A percentile compares a stretch with the other conserved stretches of the same genome.
phyloP scores from a whole-genome alignment of 345 rosid species.

The Psidium friedrichsthalianum region DNA sequence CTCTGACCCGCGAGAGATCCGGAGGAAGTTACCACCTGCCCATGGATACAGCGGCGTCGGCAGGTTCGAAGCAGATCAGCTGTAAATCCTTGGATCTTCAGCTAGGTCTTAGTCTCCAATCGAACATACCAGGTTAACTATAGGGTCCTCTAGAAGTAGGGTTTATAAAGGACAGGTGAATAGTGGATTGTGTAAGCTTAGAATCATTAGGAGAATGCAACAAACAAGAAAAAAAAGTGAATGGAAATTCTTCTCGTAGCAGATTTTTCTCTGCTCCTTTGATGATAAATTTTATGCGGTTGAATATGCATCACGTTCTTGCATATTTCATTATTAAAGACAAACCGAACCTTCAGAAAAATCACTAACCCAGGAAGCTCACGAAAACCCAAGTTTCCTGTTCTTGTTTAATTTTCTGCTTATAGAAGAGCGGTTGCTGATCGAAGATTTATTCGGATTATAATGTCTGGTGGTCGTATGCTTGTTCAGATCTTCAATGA shows the following conservation, averaged over 20 bases:
- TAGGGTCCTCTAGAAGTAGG: slow-evolving; percentile 18
- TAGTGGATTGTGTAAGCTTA: not conserved
- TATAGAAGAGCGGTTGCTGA: not conserved
- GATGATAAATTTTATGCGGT: not conserved
- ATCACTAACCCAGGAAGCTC: not conserved
- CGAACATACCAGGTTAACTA: slow-evolving; percentile 4
- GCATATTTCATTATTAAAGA: not conserved
- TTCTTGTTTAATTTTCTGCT: not conserved
- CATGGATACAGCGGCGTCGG: slow-evolving; percentile 24
- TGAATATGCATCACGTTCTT: not conserved
- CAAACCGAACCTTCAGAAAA: not conserved
- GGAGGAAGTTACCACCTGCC: slow-evolving; percentile 2
- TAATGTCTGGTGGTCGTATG: not conserved
- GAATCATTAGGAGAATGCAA: not conserved
- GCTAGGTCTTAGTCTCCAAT: slow-evolving; percentile 39
- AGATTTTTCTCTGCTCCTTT: not conserved
- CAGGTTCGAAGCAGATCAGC: slow-evolving; percentile 27
- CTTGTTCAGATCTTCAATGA: not conserved
- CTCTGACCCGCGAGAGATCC: slow-evolving; percentile 5
- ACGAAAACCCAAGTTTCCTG: not conserved
- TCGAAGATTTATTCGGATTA: not conserved
- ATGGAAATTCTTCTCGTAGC: not conserved
- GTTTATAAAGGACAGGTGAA: not conserved
- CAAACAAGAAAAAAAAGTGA: not conserved
- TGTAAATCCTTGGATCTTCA: slow-evolving; percentile 65